Evolutionary conservation across 108 stramenopile species (phyloP).

Genomic region (Nitzschia sp.): DNA sequence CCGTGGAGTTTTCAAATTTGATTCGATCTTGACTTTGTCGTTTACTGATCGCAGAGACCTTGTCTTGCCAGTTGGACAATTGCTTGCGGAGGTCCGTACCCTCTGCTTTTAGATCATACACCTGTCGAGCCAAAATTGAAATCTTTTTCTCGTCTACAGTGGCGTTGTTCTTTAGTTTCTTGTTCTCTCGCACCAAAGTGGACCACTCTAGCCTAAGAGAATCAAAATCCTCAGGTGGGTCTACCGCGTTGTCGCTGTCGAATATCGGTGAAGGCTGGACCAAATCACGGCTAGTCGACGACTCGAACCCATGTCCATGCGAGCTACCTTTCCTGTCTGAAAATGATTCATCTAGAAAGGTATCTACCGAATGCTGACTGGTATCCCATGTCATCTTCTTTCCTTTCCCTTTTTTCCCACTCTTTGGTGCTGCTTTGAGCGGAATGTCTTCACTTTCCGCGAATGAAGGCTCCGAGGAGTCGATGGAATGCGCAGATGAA

Average conservation of each 20-base stretch:
- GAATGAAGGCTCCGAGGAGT: not conserved
- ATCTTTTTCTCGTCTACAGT: not conserved
- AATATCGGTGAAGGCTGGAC: too few relatives aligned
- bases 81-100: slow-evolving; percentile 11
- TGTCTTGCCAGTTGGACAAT: slow-evolving; percentile 11
- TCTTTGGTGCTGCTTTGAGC: not conserved
- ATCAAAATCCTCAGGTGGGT: too few relatives aligned
- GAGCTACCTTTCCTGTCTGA: not conserved
- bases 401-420: not conserved
- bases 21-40: slow-evolving; percentile 17
- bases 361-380: not conserved
- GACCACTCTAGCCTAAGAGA: not conserved
- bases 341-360: not conserved
- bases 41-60: slow-evolving; percentile 7
- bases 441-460: not conserved
- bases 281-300: too few relatives aligned
- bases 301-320: too few relatives aligned
- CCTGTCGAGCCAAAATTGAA: slow-evolving; percentile 13
- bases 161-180: slow-evolving; percentile 3
- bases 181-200: slow-evolving; percentile 3
- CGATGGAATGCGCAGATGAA: not conserved
- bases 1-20: slow-evolving; percentile 26
- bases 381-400: not conserved
- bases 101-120: slow-evolving; percentile 23
- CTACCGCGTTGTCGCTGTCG: too few relatives aligned